A percentile compares a stretch with the other conserved stretches of the same genome.
Evolutionary conservation across 192 early-diverging fungal species (phyloP).

Genomic region (Bifiguratus adelaidae): DNA sequence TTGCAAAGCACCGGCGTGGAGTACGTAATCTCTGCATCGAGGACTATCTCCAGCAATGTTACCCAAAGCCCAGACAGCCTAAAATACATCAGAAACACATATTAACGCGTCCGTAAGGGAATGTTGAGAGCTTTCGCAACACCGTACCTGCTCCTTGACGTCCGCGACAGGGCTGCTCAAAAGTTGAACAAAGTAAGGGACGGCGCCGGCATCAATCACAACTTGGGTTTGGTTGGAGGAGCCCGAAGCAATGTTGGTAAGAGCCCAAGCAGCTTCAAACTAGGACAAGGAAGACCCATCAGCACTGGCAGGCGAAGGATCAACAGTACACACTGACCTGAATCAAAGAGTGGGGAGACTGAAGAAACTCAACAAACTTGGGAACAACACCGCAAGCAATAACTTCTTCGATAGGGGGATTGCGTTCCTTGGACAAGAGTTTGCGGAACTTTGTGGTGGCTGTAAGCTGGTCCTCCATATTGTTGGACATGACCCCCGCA

Average conservation of each 20-base stretch:
- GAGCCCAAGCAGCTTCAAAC: constrained; percentile 99
- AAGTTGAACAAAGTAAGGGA: constrained; percentile 86
- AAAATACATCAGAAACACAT: background rate
- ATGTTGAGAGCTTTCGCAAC: no score
- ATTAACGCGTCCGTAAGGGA: background rate
- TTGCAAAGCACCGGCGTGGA: constrained; percentile 67
- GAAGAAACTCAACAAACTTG: constrained; percentile 89
- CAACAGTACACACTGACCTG: constrained; percentile 47
- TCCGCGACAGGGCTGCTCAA: constrained; percentile 73
- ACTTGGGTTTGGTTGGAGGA: constrained; percentile 88
- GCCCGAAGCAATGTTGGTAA: constrained; percentile 98
- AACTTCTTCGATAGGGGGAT: constrained; percentile 95
- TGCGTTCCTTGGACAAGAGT: constrained; percentile 86
- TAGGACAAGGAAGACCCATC: constrained; percentile 8
- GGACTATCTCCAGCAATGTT: constrained; percentile 99
- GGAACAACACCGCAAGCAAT: constrained; percentile 90
- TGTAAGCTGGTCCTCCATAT: constrained; percentile 67
- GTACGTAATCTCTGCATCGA: constrained; percentile 82
- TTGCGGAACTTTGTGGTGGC: constrained; percentile 89
- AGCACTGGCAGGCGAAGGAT: background rate
- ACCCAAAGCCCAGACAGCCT: constrained; percentile 98
- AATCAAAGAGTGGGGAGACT: constrained; percentile 70
- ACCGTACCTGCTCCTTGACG: constrained; percentile 92
- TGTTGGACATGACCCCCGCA: constrained; percentile 61
- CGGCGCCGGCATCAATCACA: constrained; percentile 87